Percentiles rank a stretch among this genome's conserved stretches.
phyloP scores from a whole-genome alignment of 1,284 basidiomycete genomes.

The Boletus mariae region DNA sequence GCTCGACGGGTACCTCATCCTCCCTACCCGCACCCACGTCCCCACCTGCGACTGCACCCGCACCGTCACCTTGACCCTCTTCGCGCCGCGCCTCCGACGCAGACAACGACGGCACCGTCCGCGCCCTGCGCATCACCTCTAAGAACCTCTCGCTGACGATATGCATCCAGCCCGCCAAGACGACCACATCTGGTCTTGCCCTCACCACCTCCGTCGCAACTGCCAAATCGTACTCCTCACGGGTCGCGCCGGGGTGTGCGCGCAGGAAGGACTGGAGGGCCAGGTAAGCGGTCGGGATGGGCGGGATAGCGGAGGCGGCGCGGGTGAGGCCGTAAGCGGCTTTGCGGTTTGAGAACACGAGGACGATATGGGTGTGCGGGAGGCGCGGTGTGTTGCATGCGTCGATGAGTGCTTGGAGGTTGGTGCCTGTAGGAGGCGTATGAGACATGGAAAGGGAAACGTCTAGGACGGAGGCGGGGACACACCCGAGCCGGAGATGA shows the following conservation, averaged over 20 bases:
- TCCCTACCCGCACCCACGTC: conserved; percentile 12
- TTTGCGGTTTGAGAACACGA: conserved; percentile 92
- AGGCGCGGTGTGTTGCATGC: conserved; percentile 66
- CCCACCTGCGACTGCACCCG: conserved; percentile 16
- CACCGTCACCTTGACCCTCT: conserved; percentile 10
- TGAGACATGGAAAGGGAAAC: not conserved
- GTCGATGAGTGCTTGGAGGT: conserved; percentile 94
- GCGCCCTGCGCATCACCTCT: conserved; percentile 46
- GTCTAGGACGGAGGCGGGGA: not conserved
- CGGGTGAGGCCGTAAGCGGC: conserved; percentile 87
- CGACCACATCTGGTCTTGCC: conserved; percentile 77
- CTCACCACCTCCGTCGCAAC: conserved; percentile 71
- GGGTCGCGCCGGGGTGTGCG: conserved; percentile 66
- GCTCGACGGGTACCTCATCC: conserved; percentile 27
- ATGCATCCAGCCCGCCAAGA: conserved; percentile 98
- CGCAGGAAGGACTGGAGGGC: conserved; percentile 85
- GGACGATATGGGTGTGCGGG: conserved; percentile 68
- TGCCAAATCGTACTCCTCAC: conserved; percentile 84
- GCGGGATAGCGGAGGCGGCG: conserved; percentile 63
- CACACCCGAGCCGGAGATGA: conserved; percentile 82
- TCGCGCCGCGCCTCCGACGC: not conserved
- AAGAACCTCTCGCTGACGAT: conserved; percentile 64
- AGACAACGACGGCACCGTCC: not conserved
- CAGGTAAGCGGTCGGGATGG: conserved; percentile 83
- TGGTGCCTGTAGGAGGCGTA: conserved; percentile 62